Percentiles rank a stretch among this genome's conserved stretches.
Conservation (phyloP, 176 grass and related monocot genomes). For the Stipa capillata region DNA sequence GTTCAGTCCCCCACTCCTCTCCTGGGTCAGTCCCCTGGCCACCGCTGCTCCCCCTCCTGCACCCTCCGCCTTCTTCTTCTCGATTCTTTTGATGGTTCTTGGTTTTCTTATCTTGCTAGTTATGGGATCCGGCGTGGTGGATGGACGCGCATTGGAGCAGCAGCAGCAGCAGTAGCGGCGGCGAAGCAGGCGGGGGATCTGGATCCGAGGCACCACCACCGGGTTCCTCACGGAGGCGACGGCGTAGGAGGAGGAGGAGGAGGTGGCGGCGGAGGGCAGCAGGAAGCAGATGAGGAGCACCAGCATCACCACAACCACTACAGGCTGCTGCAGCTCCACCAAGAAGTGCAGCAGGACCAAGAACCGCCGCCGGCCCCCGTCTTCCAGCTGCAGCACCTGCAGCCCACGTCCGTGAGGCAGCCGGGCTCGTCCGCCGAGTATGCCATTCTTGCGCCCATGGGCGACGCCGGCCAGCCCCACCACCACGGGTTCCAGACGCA, state of each 20-base stretch:
- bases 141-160: constrained; percentile 53
- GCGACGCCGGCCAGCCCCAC: constrained; percentile 45
- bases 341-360: constrained; percentile 29
- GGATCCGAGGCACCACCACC: constrained; percentile 85
- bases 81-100: constrained; percentile 3
- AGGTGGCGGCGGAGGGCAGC: neutral
- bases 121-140: constrained; percentile 77
- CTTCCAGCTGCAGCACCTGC: constrained; percentile 44
- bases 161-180: no score
- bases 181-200: constrained; percentile 58
- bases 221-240: constrained; percentile 40
- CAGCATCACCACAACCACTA: constrained; percentile 8
- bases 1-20: constrained; percentile 40
- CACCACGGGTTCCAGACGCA: constrained; percentile 52
- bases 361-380: constrained; percentile 13
- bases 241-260: constrained; percentile 14
- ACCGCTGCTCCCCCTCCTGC: constrained; percentile 12
- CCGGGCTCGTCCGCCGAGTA: constrained; percentile 64
- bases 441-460: constrained; percentile 66
- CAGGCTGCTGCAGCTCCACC: constrained; percentile 29
- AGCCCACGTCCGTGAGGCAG: constrained; percentile 43
- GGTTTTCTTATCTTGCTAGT: constrained; percentile 26
- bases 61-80: neutral
- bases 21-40: constrained; percentile 40
- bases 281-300: constrained; percentile 26